phyloP scores from a whole-genome alignment of 768 basidiomycete genomes.

The Leccinum boreale region DNA sequence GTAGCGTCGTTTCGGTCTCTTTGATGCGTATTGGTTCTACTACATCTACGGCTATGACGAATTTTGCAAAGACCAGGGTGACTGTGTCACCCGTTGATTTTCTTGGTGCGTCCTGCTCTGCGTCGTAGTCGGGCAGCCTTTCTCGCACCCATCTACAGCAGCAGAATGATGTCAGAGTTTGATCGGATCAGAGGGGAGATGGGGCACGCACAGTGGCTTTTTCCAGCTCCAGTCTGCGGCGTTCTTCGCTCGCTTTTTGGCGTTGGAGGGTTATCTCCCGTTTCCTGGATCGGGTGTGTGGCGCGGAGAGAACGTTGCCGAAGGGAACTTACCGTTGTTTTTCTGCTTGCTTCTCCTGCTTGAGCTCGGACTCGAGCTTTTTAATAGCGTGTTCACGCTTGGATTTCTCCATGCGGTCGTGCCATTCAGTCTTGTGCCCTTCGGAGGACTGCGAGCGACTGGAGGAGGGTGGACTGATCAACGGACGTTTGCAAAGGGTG shows the following conservation, averaged over 20 bases:
- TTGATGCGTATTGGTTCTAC: conserved; percentile 8
- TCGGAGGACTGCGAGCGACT: conserved; percentile 69
- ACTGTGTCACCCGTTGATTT: conserved; percentile 64
- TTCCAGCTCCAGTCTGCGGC: conserved; percentile 48
- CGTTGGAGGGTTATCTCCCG: conserved; percentile 67
- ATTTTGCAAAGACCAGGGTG: not conserved
- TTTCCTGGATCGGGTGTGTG: conserved; percentile 41
- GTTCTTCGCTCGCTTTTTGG: conserved; percentile 71
- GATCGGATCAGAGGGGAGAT: not conserved
- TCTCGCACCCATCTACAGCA: conserved; percentile 69
- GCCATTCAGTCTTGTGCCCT: conserved; percentile 69
- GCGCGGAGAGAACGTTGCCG: not conserved
- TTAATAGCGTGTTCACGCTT: conserved; percentile 67
- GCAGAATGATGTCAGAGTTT: not conserved
- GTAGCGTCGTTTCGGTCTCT: conserved; percentile 27
- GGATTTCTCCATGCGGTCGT: conserved; percentile 65
- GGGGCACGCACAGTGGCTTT: conserved; percentile 23
- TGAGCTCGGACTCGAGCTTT: conserved; percentile 68
- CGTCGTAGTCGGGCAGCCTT: conserved; percentile 72
- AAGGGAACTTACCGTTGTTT: conserved; percentile 45
- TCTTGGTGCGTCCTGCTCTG: conserved; percentile 74
- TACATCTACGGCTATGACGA: conserved; percentile 6
- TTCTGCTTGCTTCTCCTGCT: conserved; percentile 73
- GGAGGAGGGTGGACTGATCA: conserved; percentile 8
- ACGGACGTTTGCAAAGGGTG: conserved; percentile 1